phyloP scores from a whole-genome alignment of 2,329 filamentous ascomycete species.

The Dryadomyces quercivorus region DNA sequence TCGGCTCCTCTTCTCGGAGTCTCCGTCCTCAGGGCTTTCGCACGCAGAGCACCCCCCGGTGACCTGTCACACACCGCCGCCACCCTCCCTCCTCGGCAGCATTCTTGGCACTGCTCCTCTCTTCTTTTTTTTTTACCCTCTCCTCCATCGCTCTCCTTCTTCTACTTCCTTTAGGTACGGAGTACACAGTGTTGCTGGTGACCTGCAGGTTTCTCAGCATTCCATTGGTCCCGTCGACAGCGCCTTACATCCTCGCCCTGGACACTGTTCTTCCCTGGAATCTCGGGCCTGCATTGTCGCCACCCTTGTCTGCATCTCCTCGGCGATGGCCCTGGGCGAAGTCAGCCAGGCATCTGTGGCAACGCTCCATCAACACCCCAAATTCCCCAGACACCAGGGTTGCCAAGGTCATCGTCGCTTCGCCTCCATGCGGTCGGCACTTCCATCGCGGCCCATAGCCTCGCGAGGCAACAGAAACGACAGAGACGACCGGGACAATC shows the following conservation, averaged over 20 bases:
- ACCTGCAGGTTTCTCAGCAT: neutral
- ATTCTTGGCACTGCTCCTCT: neutral
- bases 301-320: neutral
- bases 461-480: conserved; percentile 1
- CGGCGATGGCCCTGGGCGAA: conserved; percentile 13
- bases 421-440: conserved; percentile 12
- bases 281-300: neutral
- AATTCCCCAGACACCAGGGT: neutral
- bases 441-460: conserved; percentile 15
- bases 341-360: conserved; percentile 11
- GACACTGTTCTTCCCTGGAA: neutral
- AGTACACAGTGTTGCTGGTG: neutral
- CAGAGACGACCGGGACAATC: neutral
- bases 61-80: neutral
- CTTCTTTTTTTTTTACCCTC: neutral
- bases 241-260: neutral
- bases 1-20: too few species aligned
- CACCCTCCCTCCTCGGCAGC: neutral
- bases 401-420: neutral
- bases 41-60: neutral
- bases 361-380: conserved; percentile 5
- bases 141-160: neutral
- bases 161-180: neutral
- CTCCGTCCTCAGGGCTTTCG: neutral
- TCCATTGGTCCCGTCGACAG: neutral